Evolutionary conservation across 257 asterid species (phyloP), one percentile per base, ranked within the genome.

Genomic region (Handroanthus guayacan): DNA sequence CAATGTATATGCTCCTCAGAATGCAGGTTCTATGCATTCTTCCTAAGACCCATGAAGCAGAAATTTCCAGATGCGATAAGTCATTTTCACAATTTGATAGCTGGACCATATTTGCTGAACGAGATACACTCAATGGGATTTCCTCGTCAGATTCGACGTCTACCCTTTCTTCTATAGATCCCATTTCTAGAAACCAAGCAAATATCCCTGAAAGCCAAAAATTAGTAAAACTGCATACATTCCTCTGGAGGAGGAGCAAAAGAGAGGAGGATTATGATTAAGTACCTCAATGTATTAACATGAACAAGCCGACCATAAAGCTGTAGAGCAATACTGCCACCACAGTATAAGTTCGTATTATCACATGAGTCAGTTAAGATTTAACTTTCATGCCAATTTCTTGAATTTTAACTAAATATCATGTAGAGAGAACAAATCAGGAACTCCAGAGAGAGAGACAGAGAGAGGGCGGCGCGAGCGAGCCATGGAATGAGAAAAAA

Each of bases 121-220:
- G 89, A 20, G 90, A 76, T 31, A 81, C 87, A 67, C 87, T 84
- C 41, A 92, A 77, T 0, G 95, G 95, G 77, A 85, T 69, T 86
- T 90, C 96, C 83, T 94, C 97, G 9, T 89, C 97, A 8, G 89
- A 89, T 66, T 89, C 95, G n/a, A 87, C 75, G 86, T 87, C 96
- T 44, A 83, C 31, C 77, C 79, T 89, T 67, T 81, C 89, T 71
- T 82, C 95, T 2, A 82, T 36, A 37, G 91, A 82, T 79, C 87
- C 94, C 95, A 89, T 89, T 79, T 81, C 47, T 9, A 43, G 51
- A 50, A 66, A 11, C 16, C 66, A 61, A 31, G 67, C 41, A 61
- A 54, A 61, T 61, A 61, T 25, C 67, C 39, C 45, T 61, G 67
- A 31, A 9, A 61, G 6, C 45, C 67, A 54, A n/a, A 54, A 14